Conservation (phyloP, 2,329 filamentous ascomycete genomes). For the Nothophoma quercina region DNA sequence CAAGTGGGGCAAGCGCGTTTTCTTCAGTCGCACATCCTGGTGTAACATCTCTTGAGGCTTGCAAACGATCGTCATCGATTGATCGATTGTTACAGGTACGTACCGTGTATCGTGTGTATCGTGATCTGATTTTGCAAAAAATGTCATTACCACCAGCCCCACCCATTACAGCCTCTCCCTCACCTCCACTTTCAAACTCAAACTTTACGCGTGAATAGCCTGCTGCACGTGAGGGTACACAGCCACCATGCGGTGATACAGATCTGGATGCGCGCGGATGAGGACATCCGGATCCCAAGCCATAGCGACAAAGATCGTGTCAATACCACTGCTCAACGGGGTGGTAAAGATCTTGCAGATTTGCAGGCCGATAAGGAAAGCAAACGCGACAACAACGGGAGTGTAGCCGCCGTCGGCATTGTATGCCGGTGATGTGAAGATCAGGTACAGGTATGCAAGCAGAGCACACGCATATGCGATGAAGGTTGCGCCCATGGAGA, state of each 20-base stretch:
- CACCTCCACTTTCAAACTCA: slow-evolving; percentile 2
- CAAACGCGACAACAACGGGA: slow-evolving; percentile 79
- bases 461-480: slow-evolving; percentile 84
- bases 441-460: slow-evolving; percentile 84
- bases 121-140: slow-evolving; percentile 11
- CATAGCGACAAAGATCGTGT: slow-evolving; percentile 87
- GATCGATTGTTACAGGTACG: slow-evolving; percentile 11
- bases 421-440: slow-evolving; percentile 81
- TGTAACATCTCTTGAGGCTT: slow-evolving; percentile 13
- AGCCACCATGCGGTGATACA: slow-evolving; percentile 79
- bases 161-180: slow-evolving; percentile 6
- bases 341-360: slow-evolving; percentile 90
- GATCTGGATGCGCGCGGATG: slow-evolving; percentile 79
- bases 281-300: slow-evolving; percentile 75
- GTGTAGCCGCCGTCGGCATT: slow-evolving; percentile 74
- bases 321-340: slow-evolving; percentile 85
- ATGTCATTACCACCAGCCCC: slow-evolving; percentile 14
- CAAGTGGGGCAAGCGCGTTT: slow-evolving; percentile 30
- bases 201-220: slow-evolving; percentile 67
- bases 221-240: slow-evolving; percentile 87
- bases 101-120: slow-evolving; percentile 20
- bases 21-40: slow-evolving; percentile 5
- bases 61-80: slow-evolving; percentile 19
- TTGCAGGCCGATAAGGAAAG: slow-evolving; percentile 89
- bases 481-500: slow-evolving; percentile 81